Evolutionary conservation across 805 yeast genomes (phyloP), one percentile per base, ranked within the genome.

Genomic region (Lipomyces mesembrius): DNA sequence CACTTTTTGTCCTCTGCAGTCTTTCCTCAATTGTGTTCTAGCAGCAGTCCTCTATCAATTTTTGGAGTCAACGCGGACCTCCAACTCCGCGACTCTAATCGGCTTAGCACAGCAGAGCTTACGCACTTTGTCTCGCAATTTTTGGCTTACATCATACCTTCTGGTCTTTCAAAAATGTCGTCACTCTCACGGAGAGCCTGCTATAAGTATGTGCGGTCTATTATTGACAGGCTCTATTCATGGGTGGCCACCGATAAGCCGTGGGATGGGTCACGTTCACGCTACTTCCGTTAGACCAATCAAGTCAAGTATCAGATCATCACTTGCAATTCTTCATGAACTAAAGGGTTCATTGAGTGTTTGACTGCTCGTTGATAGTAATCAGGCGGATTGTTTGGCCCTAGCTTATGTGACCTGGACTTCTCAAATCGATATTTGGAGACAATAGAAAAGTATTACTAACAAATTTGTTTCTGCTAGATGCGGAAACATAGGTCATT

Each of bases 401-500:
- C 27, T 52, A 14, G 34, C 55, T 22, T n/a, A 17, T 25, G 34
- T 5, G 5, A 37, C 11, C 14, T n/a, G 9, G n/a, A 4, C 22
- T 49, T 49, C 11, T 29, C 32, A 7, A 29, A 52, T 27, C 34
- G 22, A 25, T 25, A 52, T 6, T 7, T 52, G 17, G n/a, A 37
- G 17, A n/a, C 22, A 2, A n/a, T 43, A 17, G 49, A 43, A 3
- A 4, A 37, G 43, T 12, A 37, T 43, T n/a, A n/a, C 22, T 43
- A 43, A 43, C 22, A n/a, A 7, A 7, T 1, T 17, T n/a, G 49
- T 43, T 22, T 25, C 35, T 20, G 55, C 20, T 37, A 91, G 91
- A 79, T 91, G 97, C 82, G 97, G 97, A 77, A 91, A 90, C 81
- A 84, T 89, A 74, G 97, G 97, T 75, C 97, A 91, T 83, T 85